A percentile compares a stretch with the other conserved stretches of the same genome.
Evolutionary conservation across 345 rosid genomes (phyloP).

Genomic region (Kernera saxatilis): DNA sequence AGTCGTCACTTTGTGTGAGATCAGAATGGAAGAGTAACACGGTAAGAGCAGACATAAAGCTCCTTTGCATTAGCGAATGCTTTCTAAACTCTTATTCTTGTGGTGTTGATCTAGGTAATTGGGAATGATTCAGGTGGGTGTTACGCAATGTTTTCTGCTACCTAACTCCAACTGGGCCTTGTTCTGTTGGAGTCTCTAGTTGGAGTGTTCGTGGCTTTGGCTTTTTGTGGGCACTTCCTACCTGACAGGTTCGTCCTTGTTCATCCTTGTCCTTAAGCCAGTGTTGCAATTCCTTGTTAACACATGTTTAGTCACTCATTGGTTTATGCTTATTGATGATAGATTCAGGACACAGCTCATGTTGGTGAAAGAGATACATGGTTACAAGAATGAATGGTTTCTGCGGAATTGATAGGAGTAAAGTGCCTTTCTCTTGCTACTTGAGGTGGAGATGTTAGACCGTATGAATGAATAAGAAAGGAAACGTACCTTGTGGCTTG

Average conservation of each 20-base stretch:
- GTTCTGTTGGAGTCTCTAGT: constrained; percentile 54
- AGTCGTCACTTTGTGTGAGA: constrained; percentile 82
- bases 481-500: constrained; percentile 23
- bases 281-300: background rate
- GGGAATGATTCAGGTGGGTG: constrained; percentile 56
- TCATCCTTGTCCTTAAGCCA: background rate
- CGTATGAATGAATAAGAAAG: constrained; percentile 29
- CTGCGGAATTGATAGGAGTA: constrained; percentile 23
- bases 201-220: constrained; percentile 70
- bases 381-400: constrained; percentile 32
- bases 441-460: constrained; percentile 31
- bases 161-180: constrained; percentile 60
- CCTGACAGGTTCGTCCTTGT: constrained; percentile 50
- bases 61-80: background rate
- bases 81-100: background rate
- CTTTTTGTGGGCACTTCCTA: constrained; percentile 56
- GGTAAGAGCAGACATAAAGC: constrained; percentile 10
- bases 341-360: constrained; percentile 27
- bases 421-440: constrained; percentile 27
- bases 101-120: constrained; percentile 36
- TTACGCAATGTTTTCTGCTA: constrained; percentile 53
- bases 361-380: constrained; percentile 35
- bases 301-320: background rate
- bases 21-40: constrained; percentile 37
- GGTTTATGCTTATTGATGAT: constrained; percentile 7